These are phyloP conservation scores for Anisodus tanguticus DNA, from an alignment of 257 asterid species.

Conservation along the genomic window DNA sequence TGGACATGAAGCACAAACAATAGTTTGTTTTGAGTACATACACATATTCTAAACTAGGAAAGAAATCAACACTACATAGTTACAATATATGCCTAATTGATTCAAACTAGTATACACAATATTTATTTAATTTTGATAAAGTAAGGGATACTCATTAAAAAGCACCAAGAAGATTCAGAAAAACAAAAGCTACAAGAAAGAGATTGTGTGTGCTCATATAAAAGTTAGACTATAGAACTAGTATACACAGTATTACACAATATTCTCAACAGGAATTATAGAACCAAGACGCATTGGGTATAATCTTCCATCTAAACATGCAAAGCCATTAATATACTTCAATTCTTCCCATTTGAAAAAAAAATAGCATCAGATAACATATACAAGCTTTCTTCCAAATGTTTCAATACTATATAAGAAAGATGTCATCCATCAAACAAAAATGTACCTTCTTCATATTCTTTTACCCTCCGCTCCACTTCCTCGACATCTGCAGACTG, in stretches of 20 bases:
- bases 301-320: neutral
- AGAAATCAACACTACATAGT: neutral
- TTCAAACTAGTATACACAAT: neutral
- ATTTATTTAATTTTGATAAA: neutral
- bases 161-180: neutral
- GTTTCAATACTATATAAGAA: neutral
- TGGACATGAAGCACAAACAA: neutral
- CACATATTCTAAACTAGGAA: neutral
- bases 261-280: neutral
- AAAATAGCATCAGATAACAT: neutral
- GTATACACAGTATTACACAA: neutral
- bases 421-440: conserved; percentile 21
- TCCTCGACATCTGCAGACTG: conserved; percentile 93
- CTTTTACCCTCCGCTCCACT: conserved; percentile 82
- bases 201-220: neutral
- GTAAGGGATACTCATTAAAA: neutral
- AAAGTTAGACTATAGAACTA: conserved; percentile 2
- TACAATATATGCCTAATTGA: neutral
- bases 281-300: neutral
- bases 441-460: conserved; percentile 78
- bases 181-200: neutral
- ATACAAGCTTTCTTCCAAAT: neutral
- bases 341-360: neutral
- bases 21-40: neutral
- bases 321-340: neutral